A percentile compares a stretch with the other conserved stretches of the same genome.
Conservation (phyloP, 192 early-diverging fungal genomes). For the Coemansia pectinata region DNA sequence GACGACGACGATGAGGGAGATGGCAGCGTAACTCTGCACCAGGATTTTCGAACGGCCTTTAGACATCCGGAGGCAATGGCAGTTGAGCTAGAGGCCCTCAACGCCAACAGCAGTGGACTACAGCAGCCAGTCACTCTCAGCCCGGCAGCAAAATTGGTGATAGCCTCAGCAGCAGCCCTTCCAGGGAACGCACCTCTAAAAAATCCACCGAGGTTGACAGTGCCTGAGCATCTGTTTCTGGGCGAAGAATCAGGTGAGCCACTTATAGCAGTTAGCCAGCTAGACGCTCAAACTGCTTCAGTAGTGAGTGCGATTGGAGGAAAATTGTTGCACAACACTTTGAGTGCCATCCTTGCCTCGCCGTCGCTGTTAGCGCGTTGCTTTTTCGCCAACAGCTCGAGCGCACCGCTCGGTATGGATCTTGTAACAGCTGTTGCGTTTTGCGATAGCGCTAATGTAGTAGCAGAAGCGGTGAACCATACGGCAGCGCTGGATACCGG, state of each 20-base stretch:
- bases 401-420: constrained; percentile 20
- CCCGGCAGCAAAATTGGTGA: not conserved
- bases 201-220: not conserved
- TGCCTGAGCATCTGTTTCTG: not conserved
- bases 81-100: constrained; percentile 5
- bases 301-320: constrained; percentile 24
- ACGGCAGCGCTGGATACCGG: not conserved
- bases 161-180: not conserved
- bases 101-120: not conserved
- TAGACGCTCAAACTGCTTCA: constrained; percentile 31
- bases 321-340: constrained; percentile 25
- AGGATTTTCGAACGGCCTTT: not conserved
- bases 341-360: constrained; percentile 26
- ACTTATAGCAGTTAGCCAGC: constrained; percentile 20
- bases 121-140: constrained; percentile 4
- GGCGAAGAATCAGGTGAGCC: constrained; percentile 15
- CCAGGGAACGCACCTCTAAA: not conserved
- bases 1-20: constrained; percentile 8
- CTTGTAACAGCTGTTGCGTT: constrained; percentile 21
- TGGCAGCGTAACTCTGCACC: not conserved
- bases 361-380: constrained; percentile 17
- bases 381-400: constrained; percentile 8
- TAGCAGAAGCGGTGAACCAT: not conserved
- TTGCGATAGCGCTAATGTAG: constrained; percentile 4
- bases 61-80: not conserved